phyloP scores from a whole-genome alignment of 257 asterid genomes.

The Cinchona pubescens region DNA sequence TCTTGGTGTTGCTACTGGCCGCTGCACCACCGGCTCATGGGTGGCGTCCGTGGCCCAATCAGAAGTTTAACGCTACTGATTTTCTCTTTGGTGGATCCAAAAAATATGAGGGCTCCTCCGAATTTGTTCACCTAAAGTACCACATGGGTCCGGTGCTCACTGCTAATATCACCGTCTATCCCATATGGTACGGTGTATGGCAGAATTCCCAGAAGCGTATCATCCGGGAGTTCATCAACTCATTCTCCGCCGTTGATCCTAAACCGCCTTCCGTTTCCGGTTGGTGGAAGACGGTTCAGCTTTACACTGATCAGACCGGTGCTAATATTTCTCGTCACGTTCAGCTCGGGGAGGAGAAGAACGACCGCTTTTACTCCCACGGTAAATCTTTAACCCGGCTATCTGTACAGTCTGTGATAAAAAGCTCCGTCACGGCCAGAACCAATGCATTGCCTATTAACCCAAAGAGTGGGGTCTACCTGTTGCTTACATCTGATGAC shows the following conservation, averaged over 20 bases:
- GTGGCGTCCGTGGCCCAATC: slow-evolving; percentile 82
- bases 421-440: slow-evolving; percentile 54
- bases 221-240: slow-evolving; percentile 79
- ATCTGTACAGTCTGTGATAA: slow-evolving; percentile 64
- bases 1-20: slow-evolving; percentile 2
- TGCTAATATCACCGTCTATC: slow-evolving; percentile 68
- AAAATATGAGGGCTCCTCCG: slow-evolving; percentile 85
- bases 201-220: slow-evolving; percentile 58
- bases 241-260: slow-evolving; percentile 54
- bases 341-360: slow-evolving; percentile 58
- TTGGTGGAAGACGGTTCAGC: slow-evolving; percentile 86
- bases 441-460: slow-evolving; percentile 71
- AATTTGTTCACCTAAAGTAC: slow-evolving; percentile 64
- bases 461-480: slow-evolving; percentile 68
- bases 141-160: slow-evolving; percentile 95
- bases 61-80: slow-evolving; percentile 48
- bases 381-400: slow-evolving; percentile 67
- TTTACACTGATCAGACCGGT: slow-evolving; percentile 74
- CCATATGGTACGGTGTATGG: slow-evolving; percentile 93
- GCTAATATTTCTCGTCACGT: slow-evolving; percentile 55
- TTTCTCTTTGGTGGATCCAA: slow-evolving; percentile 56
- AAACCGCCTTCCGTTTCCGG: slow-evolving; percentile 62
- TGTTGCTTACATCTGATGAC: slow-evolving; percentile 68
- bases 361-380: slow-evolving; percentile 62
- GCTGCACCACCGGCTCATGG: slow-evolving; percentile 15